phyloP scores from a whole-genome alignment of 768 basidiomycete species.

The Rhizopogon sp. region DNA sequence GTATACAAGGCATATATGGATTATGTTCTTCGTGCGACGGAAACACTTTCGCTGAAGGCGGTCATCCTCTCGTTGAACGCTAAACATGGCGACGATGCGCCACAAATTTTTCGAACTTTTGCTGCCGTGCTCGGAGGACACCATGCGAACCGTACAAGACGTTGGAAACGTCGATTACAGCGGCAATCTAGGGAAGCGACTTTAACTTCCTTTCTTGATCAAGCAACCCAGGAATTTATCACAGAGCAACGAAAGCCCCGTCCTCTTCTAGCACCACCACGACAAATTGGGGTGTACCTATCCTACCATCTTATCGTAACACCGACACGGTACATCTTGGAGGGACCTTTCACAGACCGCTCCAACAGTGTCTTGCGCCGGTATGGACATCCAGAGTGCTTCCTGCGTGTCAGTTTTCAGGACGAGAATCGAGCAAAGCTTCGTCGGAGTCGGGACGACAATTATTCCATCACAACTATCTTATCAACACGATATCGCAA shows the following conservation, averaged over 20 bases:
- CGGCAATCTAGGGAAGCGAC: neutral
- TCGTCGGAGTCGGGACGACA: conserved; percentile 22
- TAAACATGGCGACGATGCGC: conserved; percentile 10
- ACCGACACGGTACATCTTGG: conserved; percentile 32
- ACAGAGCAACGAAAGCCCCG: conserved; percentile 17
- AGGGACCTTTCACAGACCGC: conserved; percentile 34
- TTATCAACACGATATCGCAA: conserved; percentile 29
- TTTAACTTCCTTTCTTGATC: conserved; percentile 12
- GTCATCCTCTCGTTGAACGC: conserved; percentile 16
- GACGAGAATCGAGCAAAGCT: conserved; percentile 39
- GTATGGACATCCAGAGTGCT: conserved; percentile 35
- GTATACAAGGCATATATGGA: conserved; percentile 29
- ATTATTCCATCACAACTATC: conserved; percentile 23
- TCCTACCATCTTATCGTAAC: conserved; percentile 36
- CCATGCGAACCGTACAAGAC: neutral
- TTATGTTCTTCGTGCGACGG: conserved; percentile 16
- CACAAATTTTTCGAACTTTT: conserved; percentile 21
- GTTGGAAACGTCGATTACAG: neutral
- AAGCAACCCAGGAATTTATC: conserved; percentile 14
- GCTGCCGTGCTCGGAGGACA: conserved; percentile 13
- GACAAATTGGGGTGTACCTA: conserved; percentile 18
- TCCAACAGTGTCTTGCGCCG: conserved; percentile 34
- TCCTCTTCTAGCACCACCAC: conserved; percentile 17
- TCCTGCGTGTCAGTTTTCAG: conserved; percentile 44
- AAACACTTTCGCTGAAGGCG: conserved; percentile 15